phyloP scores from a whole-genome alignment of 192 early-diverging fungal genomes.

The Mortierella antarctica region DNA sequence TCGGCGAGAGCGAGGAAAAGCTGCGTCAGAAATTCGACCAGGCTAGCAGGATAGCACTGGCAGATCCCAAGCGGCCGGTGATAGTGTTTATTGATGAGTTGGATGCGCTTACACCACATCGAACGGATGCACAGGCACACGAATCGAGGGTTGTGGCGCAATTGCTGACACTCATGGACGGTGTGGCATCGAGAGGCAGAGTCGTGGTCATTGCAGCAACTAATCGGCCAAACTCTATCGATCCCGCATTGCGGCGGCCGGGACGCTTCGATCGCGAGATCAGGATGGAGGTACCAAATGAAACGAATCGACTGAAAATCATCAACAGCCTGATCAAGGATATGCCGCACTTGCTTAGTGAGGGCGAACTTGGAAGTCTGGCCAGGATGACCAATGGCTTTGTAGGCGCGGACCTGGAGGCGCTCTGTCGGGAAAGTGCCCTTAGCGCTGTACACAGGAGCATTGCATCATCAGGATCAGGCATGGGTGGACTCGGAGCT shows the following conservation, averaged over 20 bases:
- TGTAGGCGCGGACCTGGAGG: slow-evolving; percentile 92
- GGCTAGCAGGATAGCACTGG: slow-evolving; percentile 61
- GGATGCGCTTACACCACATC: slow-evolving; percentile 79
- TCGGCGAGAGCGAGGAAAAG: slow-evolving; percentile 90
- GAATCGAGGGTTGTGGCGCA: slow-evolving; percentile 89
- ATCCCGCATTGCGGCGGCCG: slow-evolving; percentile 84
- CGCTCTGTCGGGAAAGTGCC: slow-evolving; percentile 87
- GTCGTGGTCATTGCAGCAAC: slow-evolving; percentile 89
- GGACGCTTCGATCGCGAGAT: slow-evolving; percentile 92
- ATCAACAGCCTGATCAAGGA: slow-evolving; percentile 65
- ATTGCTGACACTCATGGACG: slow-evolving; percentile 92
- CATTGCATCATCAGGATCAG: slow-evolving; percentile 4
- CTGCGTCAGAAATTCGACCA: slow-evolving; percentile 77
- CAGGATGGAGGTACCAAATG: slow-evolving; percentile 79
- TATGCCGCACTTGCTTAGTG: slow-evolving; percentile 57
- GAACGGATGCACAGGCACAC: slow-evolving; percentile 67
- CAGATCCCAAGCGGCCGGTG: slow-evolving; percentile 55
- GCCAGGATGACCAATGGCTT: slow-evolving; percentile 86
- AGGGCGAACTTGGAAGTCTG: slow-evolving; percentile 41
- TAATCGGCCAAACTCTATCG: slow-evolving; percentile 87
- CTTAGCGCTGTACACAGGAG: slow-evolving; percentile 60
- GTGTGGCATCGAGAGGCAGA: slow-evolving; percentile 68
- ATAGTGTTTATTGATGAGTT: slow-evolving; percentile 99
- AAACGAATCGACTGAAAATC: slow-evolving; percentile 68
- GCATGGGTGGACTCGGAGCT: slow-evolving; percentile 3